Base-by-base conservation (phyloP, 306 rosid genomes). In the Glycine latifolia region DNA sequence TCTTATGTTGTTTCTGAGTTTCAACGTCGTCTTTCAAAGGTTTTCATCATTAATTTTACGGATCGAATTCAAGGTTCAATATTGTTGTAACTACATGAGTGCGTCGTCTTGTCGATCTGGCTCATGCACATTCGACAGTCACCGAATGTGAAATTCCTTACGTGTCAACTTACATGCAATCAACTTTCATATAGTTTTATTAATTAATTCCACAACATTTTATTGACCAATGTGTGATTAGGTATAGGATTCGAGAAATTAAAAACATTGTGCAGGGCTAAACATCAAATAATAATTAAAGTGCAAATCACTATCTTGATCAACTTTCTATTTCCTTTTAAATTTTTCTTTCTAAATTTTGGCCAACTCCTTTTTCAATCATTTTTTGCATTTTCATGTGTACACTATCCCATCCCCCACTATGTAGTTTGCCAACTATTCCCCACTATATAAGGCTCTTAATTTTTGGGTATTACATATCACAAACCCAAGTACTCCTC, bases 101-200 rank as follows among this genome's bases (percentile, higher is more conserved):
- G 43, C 47, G 61, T 58, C 58, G 50, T 54, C 71, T 47, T 68
- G 87, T 43, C 31, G 31, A 26, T 26, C 48, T 79, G 85, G 72
- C 73, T 31, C 37, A 52, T 14, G 35, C 79, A 46, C 31, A 26
- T 26, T 26, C 31, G 31, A 26, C 31, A 26, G 31, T 26, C 31
- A 26, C 71, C 56, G 6, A 76, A 81, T 12, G 87, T 86, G 89
- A 79, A 80, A 76, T 59, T 81, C 62, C 84, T 77, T 62, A 82
- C 61, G 82, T 82, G 90, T 76, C 86, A 82, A 58, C 85, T 79
- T 70, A 20, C 84, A 81, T 72, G 86, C 80, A 86, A 53, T 75
- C 79, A 73, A 26, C 37, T 58, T 60, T 59, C 54, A 33, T 6
- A 80, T 35, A 17, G 0, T 14, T 62, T 86, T 59, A 72, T 50